Evolutionary conservation across 257 asterid genomes (phyloP).

Genomic region (Parsonsia alboflavescens): DNA sequence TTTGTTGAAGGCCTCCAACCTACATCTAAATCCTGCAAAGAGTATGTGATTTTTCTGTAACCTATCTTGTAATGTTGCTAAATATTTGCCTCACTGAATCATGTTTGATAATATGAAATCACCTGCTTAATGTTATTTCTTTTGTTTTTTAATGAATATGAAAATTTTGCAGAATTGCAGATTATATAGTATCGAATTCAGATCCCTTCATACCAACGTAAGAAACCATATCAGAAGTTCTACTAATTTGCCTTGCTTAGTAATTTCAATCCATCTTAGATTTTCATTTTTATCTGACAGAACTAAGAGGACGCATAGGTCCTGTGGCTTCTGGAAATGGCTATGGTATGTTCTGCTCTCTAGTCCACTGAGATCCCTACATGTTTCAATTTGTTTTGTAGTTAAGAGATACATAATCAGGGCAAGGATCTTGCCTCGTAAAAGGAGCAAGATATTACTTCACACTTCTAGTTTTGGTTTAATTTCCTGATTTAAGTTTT

Average conservation of each 20-base stretch:
- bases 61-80: background rate
- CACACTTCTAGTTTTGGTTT: background rate
- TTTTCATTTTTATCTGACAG: slow-evolving; percentile 29
- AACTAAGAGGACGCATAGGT: slow-evolving; percentile 38
- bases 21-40: slow-evolving; percentile 70
- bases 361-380: background rate
- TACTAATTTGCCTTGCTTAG: slow-evolving; percentile 1
- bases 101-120: background rate
- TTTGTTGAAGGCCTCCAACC: slow-evolving; percentile 59
- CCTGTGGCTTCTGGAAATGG: slow-evolving; percentile 67
- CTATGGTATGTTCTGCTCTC: slow-evolving; percentile 46
- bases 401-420: slow-evolving; percentile 4
- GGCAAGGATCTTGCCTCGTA: background rate
- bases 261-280: slow-evolving; percentile 5
- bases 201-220: slow-evolving; percentile 79
- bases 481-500: background rate
- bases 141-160: slow-evolving; percentile 13
- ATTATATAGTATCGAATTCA: slow-evolving; percentile 45
- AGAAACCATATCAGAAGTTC: slow-evolving; percentile 19
- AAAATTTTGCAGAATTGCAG: slow-evolving; percentile 50
- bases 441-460: no score
- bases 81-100: background rate
- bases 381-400: background rate
- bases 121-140: background rate
- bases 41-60: slow-evolving; percentile 37